Evolutionary conservation across 2,329 filamentous ascomycete genomes (phyloP).

Genomic region (Venturia pyrina): DNA sequence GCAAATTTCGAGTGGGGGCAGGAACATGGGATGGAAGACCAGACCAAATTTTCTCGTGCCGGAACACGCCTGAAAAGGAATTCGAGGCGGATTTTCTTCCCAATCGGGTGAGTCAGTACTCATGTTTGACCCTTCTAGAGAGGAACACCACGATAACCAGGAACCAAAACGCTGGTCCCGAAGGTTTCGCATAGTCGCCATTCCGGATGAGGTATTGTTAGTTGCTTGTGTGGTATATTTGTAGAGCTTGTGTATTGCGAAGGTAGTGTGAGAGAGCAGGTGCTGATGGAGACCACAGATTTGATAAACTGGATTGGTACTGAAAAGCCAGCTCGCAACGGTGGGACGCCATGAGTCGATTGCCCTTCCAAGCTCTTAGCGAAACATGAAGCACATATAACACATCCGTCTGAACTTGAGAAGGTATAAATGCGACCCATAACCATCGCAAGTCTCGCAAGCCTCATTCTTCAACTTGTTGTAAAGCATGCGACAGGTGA

Average conservation of each 20-base stretch:
- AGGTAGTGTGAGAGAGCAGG: not conserved
- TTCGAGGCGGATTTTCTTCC: not conserved
- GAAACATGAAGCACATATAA: not conserved
- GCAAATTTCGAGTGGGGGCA: not conserved
- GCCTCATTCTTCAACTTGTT: not conserved
- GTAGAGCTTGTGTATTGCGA: not conserved
- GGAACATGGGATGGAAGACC: not conserved
- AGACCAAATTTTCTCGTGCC: not conserved
- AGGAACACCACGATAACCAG: not conserved
- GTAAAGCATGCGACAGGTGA: not conserved
- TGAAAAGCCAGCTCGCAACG: not conserved
- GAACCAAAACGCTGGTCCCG: not conserved
- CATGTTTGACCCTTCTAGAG: not conserved
- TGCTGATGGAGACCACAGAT: not conserved
- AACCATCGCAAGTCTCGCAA: not conserved
- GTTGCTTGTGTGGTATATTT: not conserved
- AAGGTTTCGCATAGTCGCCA: not conserved
- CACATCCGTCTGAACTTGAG: not conserved
- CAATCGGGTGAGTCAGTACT: not conserved
- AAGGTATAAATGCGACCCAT: not conserved
- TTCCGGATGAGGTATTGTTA: not conserved
- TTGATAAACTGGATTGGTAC: not conserved
- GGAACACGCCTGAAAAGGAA: not conserved
- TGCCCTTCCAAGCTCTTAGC: not conserved
- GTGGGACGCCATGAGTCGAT: too few relatives aligned